A percentile compares a stretch with the other conserved stretches of the same genome.
Evolutionary conservation across 164 flowering plant species (phyloP).

Genomic region (Vitis cinerea): DNA sequence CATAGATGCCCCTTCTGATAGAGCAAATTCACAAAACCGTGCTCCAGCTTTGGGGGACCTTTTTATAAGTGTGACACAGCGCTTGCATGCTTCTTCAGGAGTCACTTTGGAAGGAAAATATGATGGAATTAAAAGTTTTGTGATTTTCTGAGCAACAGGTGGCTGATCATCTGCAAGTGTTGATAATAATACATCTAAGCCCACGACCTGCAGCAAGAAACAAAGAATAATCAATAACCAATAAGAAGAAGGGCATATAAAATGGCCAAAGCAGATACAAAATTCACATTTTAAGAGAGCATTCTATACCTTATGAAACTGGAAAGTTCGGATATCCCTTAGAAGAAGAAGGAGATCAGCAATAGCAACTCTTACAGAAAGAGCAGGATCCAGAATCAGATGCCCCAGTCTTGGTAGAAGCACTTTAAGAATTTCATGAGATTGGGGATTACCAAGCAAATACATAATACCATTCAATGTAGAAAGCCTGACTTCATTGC

Average conservation of each 20-base stretch:
- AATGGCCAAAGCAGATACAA: slow-evolving; percentile 1
- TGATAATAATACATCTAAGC: slow-evolving; percentile 55
- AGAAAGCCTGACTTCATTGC: slow-evolving; percentile 78
- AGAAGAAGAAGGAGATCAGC: slow-evolving; percentile 76
- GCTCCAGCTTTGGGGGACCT: slow-evolving; percentile 89
- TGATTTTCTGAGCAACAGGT: slow-evolving; percentile 70
- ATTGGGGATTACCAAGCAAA: slow-evolving; percentile 89
- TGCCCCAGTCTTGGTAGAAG: slow-evolving; percentile 81
- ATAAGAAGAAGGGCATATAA: not conserved
- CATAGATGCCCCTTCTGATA: slow-evolving; percentile 69
- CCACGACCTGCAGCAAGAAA: slow-evolving; percentile 61
- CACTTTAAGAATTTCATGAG: slow-evolving; percentile 90
- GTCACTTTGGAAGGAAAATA: slow-evolving; percentile 74
- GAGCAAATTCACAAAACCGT: slow-evolving; percentile 77
- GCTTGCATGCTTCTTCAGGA: slow-evolving; percentile 72
- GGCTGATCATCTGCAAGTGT: slow-evolving; percentile 76
- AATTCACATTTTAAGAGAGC: not conserved
- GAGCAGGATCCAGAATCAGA: slow-evolving; percentile 60
- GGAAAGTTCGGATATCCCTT: slow-evolving; percentile 60
- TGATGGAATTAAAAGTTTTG: slow-evolving; percentile 81
- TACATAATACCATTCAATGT: slow-evolving; percentile 75
- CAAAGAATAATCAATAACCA: slow-evolving; percentile 4
- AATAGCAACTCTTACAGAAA: slow-evolving; percentile 56
- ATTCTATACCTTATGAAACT: slow-evolving; percentile 76
- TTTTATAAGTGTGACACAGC: slow-evolving; percentile 73